phyloP scores from a whole-genome alignment of 2,329 filamentous ascomycete genomes.

The Aspergillus fumigatus region DNA sequence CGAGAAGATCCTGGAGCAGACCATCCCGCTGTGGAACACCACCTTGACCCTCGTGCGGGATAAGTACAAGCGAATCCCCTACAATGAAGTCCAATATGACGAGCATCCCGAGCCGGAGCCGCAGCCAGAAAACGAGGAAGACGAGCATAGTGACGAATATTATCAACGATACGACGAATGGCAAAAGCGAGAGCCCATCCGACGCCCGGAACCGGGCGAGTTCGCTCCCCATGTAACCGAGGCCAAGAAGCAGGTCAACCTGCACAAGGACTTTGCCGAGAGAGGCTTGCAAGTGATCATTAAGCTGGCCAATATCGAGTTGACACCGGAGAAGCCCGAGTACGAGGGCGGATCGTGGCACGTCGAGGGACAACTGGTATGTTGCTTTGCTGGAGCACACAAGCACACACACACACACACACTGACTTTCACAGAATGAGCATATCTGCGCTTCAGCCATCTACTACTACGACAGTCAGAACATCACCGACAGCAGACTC shows the following conservation, averaged over 20 bases:
- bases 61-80: conserved; percentile 8
- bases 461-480: conserved; percentile 61
- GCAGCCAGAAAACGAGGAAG: background rate
- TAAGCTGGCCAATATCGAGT: conserved; percentile 59
- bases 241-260: conserved; percentile 5
- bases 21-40: conserved; percentile 47
- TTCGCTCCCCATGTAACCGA: background rate
- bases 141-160: background rate
- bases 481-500: conserved; percentile 53
- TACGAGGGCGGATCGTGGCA: conserved; percentile 46
- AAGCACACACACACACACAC: too few relatives aligned
- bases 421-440: conserved; percentile 46
- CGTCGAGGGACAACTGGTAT: conserved; percentile 43
- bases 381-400: background rate
- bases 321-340: conserved; percentile 54
- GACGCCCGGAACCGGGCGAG: conserved; percentile 14
- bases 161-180: background rate
- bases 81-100: conserved; percentile 6
- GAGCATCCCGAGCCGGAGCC: conserved; percentile 3
- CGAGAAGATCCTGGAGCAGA: conserved; percentile 32
- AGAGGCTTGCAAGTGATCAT: conserved; percentile 48
- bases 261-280: conserved; percentile 26
- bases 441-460: conserved; percentile 60
- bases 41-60: conserved; percentile 9
- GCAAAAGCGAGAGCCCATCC: background rate